phyloP scores from a whole-genome alignment of 345 rosid species.

The Eucalyptus regnans region DNA sequence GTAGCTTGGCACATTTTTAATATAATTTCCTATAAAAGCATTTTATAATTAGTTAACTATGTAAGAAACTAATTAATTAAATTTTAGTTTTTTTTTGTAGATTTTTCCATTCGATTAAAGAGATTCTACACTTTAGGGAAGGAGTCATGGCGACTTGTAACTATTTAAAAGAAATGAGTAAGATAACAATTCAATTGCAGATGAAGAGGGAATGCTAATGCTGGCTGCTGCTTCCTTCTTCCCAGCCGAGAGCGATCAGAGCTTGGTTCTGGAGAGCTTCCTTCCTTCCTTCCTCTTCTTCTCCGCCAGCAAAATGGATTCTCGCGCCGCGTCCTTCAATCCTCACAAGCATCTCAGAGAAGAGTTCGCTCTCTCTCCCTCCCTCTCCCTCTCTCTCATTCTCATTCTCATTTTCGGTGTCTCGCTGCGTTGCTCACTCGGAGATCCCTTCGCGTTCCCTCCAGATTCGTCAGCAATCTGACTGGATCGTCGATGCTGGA shows the following conservation, averaged over 20 bases:
- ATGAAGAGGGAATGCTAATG: neutral
- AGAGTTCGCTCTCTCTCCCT: constrained; percentile 19
- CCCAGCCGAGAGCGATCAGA: neutral
- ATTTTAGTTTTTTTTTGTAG: neutral
- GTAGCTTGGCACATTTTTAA: accelerated
- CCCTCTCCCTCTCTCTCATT: neutral
- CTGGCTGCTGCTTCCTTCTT: neutral
- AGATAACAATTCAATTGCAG: neutral
- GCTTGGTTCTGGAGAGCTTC: neutral
- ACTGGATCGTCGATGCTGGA: constrained; percentile 68
- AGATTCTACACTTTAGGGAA: accelerated
- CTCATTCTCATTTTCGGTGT: neutral
- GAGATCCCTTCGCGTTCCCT: neutral
- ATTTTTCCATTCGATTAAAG: neutral
- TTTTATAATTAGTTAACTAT: neutral
- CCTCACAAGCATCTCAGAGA: constrained; percentile 77
- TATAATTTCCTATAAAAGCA: neutral
- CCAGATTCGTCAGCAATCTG: constrained; percentile 82
- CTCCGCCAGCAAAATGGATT: constrained; percentile 35
- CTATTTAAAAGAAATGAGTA: neutral
- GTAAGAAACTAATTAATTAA: no score
- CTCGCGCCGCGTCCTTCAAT: constrained; percentile 28
- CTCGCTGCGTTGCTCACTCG: neutral
- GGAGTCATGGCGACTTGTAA: neutral
- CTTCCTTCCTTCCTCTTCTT: neutral